These are phyloP conservation scores for Volutella citrinella DNA, from an alignment of 2,329 filamentous ascomycete genomes.

Conservation along the genomic window DNA sequence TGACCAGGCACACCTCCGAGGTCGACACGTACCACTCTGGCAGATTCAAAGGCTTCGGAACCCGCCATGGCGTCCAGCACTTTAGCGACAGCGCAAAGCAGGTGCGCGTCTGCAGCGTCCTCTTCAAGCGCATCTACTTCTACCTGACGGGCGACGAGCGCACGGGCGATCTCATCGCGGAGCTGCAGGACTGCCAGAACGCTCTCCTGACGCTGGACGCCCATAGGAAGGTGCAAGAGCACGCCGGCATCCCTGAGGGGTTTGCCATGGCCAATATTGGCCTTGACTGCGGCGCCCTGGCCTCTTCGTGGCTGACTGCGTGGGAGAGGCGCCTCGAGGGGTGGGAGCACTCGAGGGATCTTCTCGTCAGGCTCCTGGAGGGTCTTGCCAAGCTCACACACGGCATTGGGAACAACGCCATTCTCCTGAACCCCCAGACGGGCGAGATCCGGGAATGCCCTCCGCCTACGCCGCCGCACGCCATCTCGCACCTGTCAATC, in stretches of 20 bases:
- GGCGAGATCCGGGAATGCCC: slow-evolving; percentile 16
- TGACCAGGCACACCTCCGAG: slow-evolving; percentile 56
- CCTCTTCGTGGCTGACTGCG: slow-evolving; percentile 14
- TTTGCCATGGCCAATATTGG: slow-evolving; percentile 18
- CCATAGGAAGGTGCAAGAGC: slow-evolving; percentile 15
- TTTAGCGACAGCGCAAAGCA: slow-evolving; percentile 61
- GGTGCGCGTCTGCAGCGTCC: slow-evolving; percentile 43
- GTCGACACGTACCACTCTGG: slow-evolving; percentile 61
- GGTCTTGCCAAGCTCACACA: slow-evolving; percentile 8
- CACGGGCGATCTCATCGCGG: slow-evolving; percentile 39
- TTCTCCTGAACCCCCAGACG: slow-evolving; percentile 14
- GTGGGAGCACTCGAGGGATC: slow-evolving; percentile 8
- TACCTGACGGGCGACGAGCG: slow-evolving; percentile 57
- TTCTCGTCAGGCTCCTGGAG: slow-evolving; percentile 10
- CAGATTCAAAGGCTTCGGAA: slow-evolving; percentile 55
- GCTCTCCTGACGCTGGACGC: slow-evolving; percentile 13
- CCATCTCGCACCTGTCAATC: slow-evolving; percentile 17
- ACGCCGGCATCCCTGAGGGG: slow-evolving; percentile 10
- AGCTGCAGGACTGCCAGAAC: slow-evolving; percentile 11
- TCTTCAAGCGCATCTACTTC: slow-evolving; percentile 48
- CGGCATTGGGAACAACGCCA: slow-evolving; percentile 15
- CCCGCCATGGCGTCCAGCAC: slow-evolving; percentile 61
- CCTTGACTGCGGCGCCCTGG: slow-evolving; percentile 16
- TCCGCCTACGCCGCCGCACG: slow-evolving; percentile 11
- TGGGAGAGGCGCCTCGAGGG: slow-evolving; percentile 14